Base-by-base conservation (phyloP, 2,329 filamentous ascomycete genomes). In the Alternaria hordeiaustralica region DNA sequence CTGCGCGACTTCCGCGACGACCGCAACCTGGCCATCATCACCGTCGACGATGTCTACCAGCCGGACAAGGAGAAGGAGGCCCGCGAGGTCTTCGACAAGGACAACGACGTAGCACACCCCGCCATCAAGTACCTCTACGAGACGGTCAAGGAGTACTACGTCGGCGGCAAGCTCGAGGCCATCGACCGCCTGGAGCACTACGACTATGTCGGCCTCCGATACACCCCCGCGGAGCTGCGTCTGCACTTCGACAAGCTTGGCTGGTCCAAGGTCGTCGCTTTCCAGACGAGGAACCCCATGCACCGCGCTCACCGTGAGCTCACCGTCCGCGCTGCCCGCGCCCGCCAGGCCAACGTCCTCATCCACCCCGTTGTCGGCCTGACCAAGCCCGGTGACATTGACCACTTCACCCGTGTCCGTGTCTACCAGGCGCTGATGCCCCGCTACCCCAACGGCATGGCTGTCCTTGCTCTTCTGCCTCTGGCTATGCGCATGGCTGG, bases 401-500 rank as follows among this genome's bases (percentile, higher is more conserved):
- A 99, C 84, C 96, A 99, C 88, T 99, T 99, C 86, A 99, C 96
- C 76, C 93, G 96, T 81, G 96, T 99, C 75, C 94, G 96, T 78
- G 96, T 97, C 77, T 99, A 99, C 89, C 93, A 98, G 87, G 95
- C 96, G 46, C 89, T 99, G 58, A 88, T 99, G 70, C 93, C 95
- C 73, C 90, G 96, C 79, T 99, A 99, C 85, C 96, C 96, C 82
- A 99, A 98, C 83, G 96, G 96, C 78, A 99, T 99, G 96, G 96
- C 96, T 63, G 94, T 96, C 43, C 89, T 99, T 70, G 95, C 94
- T 82, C 92, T 99, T 45, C 88, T 99, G 58, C 94, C 94, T 63
- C 88, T 99, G 69, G 96, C 96, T 76, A 99, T 99, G 96, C 92
- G 96, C 80, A 99, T 99, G 96, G 96, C 94, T 79, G 96, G 96